Conservation (phyloP, 495 filamentous ascomycete species). For the Barbatosphaeria neglecta region DNA sequence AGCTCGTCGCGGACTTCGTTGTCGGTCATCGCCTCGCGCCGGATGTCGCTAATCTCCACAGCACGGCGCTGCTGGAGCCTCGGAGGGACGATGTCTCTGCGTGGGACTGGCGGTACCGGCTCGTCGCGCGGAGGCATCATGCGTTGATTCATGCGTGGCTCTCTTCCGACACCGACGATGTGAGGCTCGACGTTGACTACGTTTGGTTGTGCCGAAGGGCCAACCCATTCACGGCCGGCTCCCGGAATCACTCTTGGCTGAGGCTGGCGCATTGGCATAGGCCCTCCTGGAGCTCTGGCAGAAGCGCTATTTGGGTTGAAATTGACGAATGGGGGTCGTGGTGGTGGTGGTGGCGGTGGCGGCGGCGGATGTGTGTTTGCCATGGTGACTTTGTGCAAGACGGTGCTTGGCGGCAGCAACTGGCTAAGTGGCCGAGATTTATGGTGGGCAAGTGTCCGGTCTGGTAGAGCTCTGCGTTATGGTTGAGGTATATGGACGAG, state of each 20-base stretch:
- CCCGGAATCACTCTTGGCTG: background rate
- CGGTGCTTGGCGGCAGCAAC: background rate
- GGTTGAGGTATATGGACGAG: too few relatives aligned
- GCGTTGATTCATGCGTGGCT: background rate
- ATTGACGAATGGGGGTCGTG: background rate
- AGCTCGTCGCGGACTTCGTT: slow-evolving; percentile 16
- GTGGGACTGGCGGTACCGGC: background rate
- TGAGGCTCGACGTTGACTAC: background rate
- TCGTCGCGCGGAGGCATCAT: background rate
- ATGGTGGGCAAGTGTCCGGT: background rate
- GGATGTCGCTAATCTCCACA: slow-evolving; percentile 8
- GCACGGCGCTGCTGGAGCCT: background rate
- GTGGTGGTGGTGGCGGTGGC: background rate
- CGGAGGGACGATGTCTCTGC: background rate
- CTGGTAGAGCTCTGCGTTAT: background rate
- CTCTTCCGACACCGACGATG: background rate
- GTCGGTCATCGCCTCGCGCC: slow-evolving; percentile 3
- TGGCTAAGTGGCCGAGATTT: too few relatives aligned
- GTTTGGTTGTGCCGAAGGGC: background rate
- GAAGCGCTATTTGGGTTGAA: background rate
- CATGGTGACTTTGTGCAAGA: background rate
- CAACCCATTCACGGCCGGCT: background rate
- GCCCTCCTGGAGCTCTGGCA: background rate
- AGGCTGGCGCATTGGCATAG: background rate
- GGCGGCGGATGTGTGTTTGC: background rate